Base-by-base conservation (phyloP, 129 eudicot genomes). In the Apium graveolens region DNA sequence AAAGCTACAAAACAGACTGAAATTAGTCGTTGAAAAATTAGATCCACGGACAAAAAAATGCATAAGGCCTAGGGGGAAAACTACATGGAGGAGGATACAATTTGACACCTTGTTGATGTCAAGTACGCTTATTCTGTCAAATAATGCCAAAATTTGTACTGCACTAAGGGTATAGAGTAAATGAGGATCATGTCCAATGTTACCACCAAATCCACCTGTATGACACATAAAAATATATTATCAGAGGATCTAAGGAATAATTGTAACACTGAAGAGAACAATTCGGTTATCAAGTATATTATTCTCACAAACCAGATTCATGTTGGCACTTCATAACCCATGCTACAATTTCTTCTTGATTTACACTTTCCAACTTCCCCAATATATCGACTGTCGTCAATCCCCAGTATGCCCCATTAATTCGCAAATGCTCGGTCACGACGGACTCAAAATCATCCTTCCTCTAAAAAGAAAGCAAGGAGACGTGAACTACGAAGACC, bases 331-430 rank as follows among this genome's bases (percentile, higher is more conserved):
- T 88, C 92, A 94, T 86, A 84, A 94, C 80, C 98, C 97, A 94
- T 73, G 98, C 81, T 78, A 91, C 68, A 76, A 94, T 89, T 70
- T 91, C 83, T 38, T 91, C 93, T 84, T 84, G 88, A 81, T 94
- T 92, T 70, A 91, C 93, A 14, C 74, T 86, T 80, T 82, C 79
- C 76, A 94, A 91, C 86, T 90, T 91, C 21, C 93, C 93, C 42
- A 94, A 77, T 29, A 94, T 84, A 88, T 94, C 92, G 5, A 94
- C 88, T 5, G 97, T 85, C 20, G 98, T 91, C 84, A 94, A 83
- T 76, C 98, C 98, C 98, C 98, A 91, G 60, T 94, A 94, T 21
- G 96, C 98, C 18, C 98, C 97, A 81, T 94, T 94, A 27, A 94
- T 46, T 73, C 98, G 80, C 34, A 94, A 80, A 85, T 94, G 98